Evolutionary conservation across 805 yeast species (phyloP), one percentile per base, ranked within the genome.

Genomic region (Wilhelminamyces savonicus): DNA sequence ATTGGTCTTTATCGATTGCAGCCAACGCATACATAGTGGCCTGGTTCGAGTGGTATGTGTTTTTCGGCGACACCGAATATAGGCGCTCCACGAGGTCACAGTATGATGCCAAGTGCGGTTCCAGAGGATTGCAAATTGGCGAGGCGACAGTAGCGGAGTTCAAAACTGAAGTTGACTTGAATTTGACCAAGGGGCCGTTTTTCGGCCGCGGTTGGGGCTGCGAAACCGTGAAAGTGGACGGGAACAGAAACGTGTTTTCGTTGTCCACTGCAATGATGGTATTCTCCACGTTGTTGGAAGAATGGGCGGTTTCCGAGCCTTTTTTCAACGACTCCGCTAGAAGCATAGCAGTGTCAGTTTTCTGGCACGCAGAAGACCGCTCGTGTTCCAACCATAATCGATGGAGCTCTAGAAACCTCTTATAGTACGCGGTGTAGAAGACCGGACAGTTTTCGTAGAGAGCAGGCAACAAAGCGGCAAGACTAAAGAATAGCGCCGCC

Each of bases 31-130:
- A 6, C 8, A 8, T 8, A 9, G 48, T 43, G 11, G 49, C 55
- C 13, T 43, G 42, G 27, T 55, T 46, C 24, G 58, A 41, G 39
- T 62, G 59, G 30, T 47, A 51, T 0, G 69, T 62, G 34, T 63
- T 60, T 27, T 48, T 59, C 1, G 69, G 69, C 3, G 66, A 59
- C 5, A 63, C 60, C 1, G 68, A 56, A 35, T 59, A 62, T 17
- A 60, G 39, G 30, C 51, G 54, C 27, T 62, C 67, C n/a, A 56
- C 52, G 28, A 57, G 32, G 13, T 45, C 41, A 24, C 43, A 43
- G 29, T 51, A 45, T 6, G 56, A 44, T 26, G 44, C 37, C 23
- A 36, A 41, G 18, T 43, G 39, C 13, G 24, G 16, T 5, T 23
- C 9, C 9, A 15, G 26, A 23, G 9, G 19, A n/a, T n/a, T n/a